phyloP scores from a whole-genome alignment of 805 yeast genomes.

The Schwanniomyces vanrijiae region DNA sequence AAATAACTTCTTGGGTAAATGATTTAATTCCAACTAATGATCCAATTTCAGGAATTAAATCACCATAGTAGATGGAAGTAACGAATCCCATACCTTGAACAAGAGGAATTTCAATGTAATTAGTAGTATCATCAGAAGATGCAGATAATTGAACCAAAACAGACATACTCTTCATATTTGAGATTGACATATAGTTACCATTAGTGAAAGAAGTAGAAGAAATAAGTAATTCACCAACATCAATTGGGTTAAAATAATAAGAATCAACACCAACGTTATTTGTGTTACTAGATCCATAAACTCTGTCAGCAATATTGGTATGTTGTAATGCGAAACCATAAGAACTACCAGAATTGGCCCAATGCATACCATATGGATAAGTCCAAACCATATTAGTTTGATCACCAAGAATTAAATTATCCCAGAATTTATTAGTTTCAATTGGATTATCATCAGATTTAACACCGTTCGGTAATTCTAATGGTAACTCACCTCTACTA shows the following conservation, averaged over 20 bases:
- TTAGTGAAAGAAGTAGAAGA: slow-evolving; percentile 51
- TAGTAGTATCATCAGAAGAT: slow-evolving; percentile 25
- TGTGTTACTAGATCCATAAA: slow-evolving; percentile 48
- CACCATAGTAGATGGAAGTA: slow-evolving; percentile 57
- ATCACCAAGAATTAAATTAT: slow-evolving; percentile 57
- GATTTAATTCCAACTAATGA: slow-evolving; percentile 22
- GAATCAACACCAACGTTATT: slow-evolving; percentile 38
- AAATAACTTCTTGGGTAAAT: slow-evolving; percentile 23
- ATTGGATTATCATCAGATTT: slow-evolving; percentile 42
- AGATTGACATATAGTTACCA: slow-evolving; percentile 40
- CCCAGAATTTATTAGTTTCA: slow-evolving; percentile 77
- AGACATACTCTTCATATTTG: slow-evolving; percentile 52
- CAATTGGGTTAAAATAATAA: slow-evolving; percentile 58
- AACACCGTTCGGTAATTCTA: slow-evolving; percentile 49
- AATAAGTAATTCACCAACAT: slow-evolving; percentile 53
- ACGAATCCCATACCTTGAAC: slow-evolving; percentile 85
- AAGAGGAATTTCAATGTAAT: slow-evolving; percentile 54
- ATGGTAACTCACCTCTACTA: slow-evolving; percentile 43
- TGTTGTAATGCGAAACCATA: slow-evolving; percentile 67
- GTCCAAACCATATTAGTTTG: slow-evolving; percentile 59
- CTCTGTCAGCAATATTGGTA: slow-evolving; percentile 43
- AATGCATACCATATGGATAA: slow-evolving; percentile 67
- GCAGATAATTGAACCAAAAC: slow-evolving; percentile 44
- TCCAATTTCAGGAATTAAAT: slow-evolving; percentile 47
- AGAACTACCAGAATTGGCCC: slow-evolving; percentile 39